Evolutionary conservation across 768 basidiomycete species (phyloP), one percentile per base, ranked within the genome.

Genomic region (Suillus variegatus): DNA sequence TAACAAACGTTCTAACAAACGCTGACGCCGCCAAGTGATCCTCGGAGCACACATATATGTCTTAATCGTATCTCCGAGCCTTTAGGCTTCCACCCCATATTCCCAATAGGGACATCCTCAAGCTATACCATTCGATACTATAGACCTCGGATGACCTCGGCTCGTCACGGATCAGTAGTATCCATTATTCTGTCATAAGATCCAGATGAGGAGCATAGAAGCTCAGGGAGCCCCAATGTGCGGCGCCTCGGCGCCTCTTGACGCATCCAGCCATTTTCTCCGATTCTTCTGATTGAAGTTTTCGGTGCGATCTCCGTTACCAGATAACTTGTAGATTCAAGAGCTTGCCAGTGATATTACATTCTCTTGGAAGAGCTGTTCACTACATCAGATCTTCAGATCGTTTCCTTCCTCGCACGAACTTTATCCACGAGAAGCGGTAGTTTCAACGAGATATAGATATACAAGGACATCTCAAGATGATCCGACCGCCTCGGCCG

Each of bases 51-150:
- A 55, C 10, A 22, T 46, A 22, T 14, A 40, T 57, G 22, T 32
- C 36, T 16, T 28, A 41, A 51, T 41, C 6, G n/a, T 63, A 62
- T 64, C 64, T 40, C 64, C 49, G 61, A 64, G 56, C 49, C 41
- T 49, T 72, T 72, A 70, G 68, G 62, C 74, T 75, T 67, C 63
- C 62, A 66, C 65, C 72, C 63, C 70, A 63, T 67, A 65, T 47
- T 69, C 68, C 62, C 25, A 25, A 65, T 64, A 65, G 28, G 51
- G 69, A 4, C 40, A 55, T 65, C 35, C 63, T 66, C 66, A 10
- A 38, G 36, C 8, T 63, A 55, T 62, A n/a, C 14, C 28, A 32
- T 32, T 41, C 22, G 25, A 25, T 51, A 9, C 51, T 25, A 16
- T 10, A 5, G 61, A 46, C 65, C 41, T 62, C 18, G 52, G 52